Evolutionary conservation across 2,329 filamentous ascomycete genomes (phyloP), one percentile per base, ranked within the genome.

Genomic region (Monilinia laxa): DNA sequence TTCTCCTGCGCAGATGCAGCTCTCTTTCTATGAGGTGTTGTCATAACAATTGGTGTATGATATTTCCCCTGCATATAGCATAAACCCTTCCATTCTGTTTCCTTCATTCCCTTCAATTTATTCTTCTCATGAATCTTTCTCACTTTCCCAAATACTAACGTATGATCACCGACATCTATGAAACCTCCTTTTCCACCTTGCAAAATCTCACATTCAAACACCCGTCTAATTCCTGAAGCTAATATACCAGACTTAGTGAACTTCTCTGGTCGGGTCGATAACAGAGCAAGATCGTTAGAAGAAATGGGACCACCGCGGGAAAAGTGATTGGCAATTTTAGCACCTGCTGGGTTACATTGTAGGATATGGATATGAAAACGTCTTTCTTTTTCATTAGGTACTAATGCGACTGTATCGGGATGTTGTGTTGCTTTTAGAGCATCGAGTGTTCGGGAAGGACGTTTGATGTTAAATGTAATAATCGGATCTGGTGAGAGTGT

Each of bases 381-480:
- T 28, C 38, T 55, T 2, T 54, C 14, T 9, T 20, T n/a, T 5
- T 10, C 49, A 23, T 20, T 25, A 12, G 35, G 20, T 28, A n/a
- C 16, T 25, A 45, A 12, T 51, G 20, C 20, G 7, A 23, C 18
- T 18, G 4, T 23, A 7, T 10, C 9, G 45, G 76, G 76, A 18
- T 70, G 40, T 31, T 65, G 53, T 2, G 62, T 68, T 23, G 66
- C 23, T 52, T 62, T 66, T 3, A 77, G 55, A 4, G 74, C 73
- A 35, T 67, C 64, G 0, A 75, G 65, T 4, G 75, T 77, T 10
- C 67, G 63, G 0, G 74, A 76, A 10, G 75, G 75, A n/a, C 59
- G 65, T 25, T 70, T 68, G 56, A 77, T 74, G 47, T 77, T 77
- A 66, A 77, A 76, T 20, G 74, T 73, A n/a, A 76, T 65, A 12